Conservation (phyloP, 2,329 filamentous ascomycete species). For the Phaeosphaeria sp. region DNA sequence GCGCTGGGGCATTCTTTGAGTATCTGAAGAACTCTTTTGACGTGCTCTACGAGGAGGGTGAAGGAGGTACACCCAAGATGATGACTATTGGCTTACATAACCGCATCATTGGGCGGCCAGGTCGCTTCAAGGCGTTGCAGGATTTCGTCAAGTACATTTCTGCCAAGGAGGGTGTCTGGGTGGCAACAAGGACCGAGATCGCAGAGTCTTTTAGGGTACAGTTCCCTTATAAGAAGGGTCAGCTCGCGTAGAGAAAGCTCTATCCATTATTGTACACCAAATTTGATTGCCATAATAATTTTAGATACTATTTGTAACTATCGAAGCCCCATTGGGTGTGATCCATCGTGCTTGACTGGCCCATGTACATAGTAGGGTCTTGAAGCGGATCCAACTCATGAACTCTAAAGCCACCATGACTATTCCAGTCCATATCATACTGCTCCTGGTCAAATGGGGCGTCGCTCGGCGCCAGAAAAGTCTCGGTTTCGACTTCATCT, state of each 20-base stretch:
- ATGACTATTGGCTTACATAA: slow-evolving; percentile 64
- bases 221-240: slow-evolving; percentile 57
- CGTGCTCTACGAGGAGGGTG: slow-evolving; percentile 60
- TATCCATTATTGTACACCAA: too few relatives aligned
- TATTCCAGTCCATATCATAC: slow-evolving; percentile 14
- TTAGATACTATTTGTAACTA: slow-evolving; percentile 15
- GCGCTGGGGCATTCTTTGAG: slow-evolving; percentile 52
- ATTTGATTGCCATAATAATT: neutral
- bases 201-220: slow-evolving; percentile 57
- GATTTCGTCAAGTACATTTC: slow-evolving; percentile 62
- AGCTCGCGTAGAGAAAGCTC: slow-evolving; percentile 30
- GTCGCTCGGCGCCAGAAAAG: neutral
- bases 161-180: slow-evolving; percentile 62
- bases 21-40: slow-evolving; percentile 62
- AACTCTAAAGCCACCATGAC: slow-evolving; percentile 5
- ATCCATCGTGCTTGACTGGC: slow-evolving; percentile 6
- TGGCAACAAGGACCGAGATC: slow-evolving; percentile 61
- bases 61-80: slow-evolving; percentile 50
- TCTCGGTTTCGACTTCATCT: neutral
- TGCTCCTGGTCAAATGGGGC: slow-evolving; percentile 6
- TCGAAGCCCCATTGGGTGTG: slow-evolving; percentile 25
- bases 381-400: slow-evolving; percentile 14
- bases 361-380: slow-evolving; percentile 10
- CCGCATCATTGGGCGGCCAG: slow-evolving; percentile 60
- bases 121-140: slow-evolving; percentile 58